Evolutionary conservation across 257 asterid species (phyloP).

Genomic region (Verbena officinalis): DNA sequence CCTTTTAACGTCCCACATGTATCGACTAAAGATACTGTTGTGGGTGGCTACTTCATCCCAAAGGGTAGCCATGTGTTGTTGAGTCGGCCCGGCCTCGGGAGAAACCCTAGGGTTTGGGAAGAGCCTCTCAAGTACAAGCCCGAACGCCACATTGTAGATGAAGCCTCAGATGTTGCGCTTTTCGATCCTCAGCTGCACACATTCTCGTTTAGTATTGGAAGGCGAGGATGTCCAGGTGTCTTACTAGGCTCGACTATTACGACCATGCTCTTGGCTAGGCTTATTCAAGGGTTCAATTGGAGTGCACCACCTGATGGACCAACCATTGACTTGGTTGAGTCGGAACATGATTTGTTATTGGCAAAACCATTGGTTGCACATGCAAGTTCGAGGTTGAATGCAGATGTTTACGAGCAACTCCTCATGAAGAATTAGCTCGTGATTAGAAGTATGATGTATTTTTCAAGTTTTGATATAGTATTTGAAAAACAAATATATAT

Average conservation of each 20-base stretch:
- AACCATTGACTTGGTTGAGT: conserved; percentile 12
- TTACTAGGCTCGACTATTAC: conserved; percentile 31
- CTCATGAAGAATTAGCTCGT: too few relatives aligned
- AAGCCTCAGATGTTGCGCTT: conserved; percentile 3
- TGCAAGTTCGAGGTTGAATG: conserved; percentile 27
- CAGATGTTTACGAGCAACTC: conserved; percentile 6
- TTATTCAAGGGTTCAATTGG: conserved; percentile 34
- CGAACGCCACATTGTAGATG: conserved; percentile 26
- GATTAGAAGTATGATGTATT: too few relatives aligned
- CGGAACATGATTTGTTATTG: background rate
- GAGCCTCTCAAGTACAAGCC: conserved; percentile 33
- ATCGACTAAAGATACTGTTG: conserved; percentile 22
- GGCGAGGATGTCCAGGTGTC: conserved; percentile 37
- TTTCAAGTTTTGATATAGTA: too few relatives aligned
- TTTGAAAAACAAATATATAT: too few relatives aligned
- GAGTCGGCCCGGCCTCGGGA: conserved; percentile 40
- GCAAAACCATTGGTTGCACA: conserved; percentile 12
- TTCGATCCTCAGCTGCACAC: conserved; percentile 19
- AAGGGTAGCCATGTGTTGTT: conserved; percentile 38
- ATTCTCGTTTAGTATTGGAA: conserved; percentile 37
- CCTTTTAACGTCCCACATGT: conserved; percentile 38
- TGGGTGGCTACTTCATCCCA: conserved; percentile 39
- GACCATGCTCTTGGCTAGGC: conserved; percentile 29
- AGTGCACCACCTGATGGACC: background rate
- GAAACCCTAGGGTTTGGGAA: conserved; percentile 41